A percentile compares a stretch with the other conserved stretches of the same genome.
Conservation (phyloP, 129 eudicot genomes). For the Scalesia atractyloides region DNA sequence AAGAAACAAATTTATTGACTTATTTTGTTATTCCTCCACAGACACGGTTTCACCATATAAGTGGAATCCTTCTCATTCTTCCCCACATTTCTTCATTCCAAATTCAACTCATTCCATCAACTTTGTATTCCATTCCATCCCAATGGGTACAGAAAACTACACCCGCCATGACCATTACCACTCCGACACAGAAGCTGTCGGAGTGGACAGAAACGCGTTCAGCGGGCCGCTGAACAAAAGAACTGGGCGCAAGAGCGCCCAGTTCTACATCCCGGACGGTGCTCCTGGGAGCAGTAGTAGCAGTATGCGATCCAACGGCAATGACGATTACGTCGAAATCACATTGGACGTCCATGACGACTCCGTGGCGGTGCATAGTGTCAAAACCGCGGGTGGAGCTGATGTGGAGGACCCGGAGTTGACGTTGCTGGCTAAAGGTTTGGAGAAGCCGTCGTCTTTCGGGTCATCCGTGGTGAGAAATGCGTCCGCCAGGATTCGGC, state of each 20-base stretch:
- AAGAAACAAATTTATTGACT: constrained; percentile 25
- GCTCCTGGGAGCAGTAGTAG: not conserved
- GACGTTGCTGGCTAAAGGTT: constrained; percentile 47
- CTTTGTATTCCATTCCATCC: constrained; percentile 20
- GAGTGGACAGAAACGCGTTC: constrained; percentile 40
- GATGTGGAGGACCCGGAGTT: constrained; percentile 68
- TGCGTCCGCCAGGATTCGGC: constrained; percentile 56
- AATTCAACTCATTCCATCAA: not conserved
- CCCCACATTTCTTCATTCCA: not conserved
- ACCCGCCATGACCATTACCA: constrained; percentile 46
- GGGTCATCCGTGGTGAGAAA: constrained; percentile 51
- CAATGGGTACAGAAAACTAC: constrained; percentile 41
- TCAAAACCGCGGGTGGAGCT: constrained; percentile 60
- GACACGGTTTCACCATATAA: constrained; percentile 40
- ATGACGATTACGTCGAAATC: constrained; percentile 65
- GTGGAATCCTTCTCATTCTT: constrained; percentile 34
- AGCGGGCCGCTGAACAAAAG: constrained; percentile 69
- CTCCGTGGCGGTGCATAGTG: constrained; percentile 82
- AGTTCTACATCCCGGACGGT: constrained; percentile 39
- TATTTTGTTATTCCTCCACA: not conserved
- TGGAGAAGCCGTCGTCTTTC: constrained; percentile 63
- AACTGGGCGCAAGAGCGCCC: constrained; percentile 48
- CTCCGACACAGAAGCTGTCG: constrained; percentile 64
- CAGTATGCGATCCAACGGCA: not conserved
- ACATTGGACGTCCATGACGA: constrained; percentile 75